Evolutionary conservation across 202 grass and related monocot species (phyloP), one percentile per base, ranked within the genome.

Genomic region (Miscanthus sacchariflorus): DNA sequence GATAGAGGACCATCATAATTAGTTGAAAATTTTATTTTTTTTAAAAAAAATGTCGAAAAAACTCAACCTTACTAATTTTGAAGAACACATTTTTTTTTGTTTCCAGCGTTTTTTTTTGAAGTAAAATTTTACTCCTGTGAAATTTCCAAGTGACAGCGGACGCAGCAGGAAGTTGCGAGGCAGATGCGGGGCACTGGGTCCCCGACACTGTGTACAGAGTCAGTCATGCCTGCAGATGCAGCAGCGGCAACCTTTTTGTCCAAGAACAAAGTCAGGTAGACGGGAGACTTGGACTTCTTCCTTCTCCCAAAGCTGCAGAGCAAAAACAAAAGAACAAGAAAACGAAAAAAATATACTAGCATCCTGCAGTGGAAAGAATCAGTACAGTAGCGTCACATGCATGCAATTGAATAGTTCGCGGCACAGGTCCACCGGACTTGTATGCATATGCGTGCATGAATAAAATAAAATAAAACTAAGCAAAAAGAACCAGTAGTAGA

Each of bases 221-320:
- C 28, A 45, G 45, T 46, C 45, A 46, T 46, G 45, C 45, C 2
- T 12, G 75, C 75, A 56, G 24, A 9, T 80, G 54, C 50, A 86
- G 25, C 50, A 9, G 18, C 7, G 70, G 19, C 50, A 52, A 18
- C 74, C 18, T 48, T 61, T 76, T 0, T 59, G 13, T 72, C 44
- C 84, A 12, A 12, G 85, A 27, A 59, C 89, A 84, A 87, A 87
- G 75, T 91, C 85, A 84, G 9, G 85, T 58, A 48, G 46, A 70
- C 45, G 58, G 68, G 43, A 74, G 89, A 87, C 89, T 87, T 91
- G 44, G 81, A 89, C 67, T 58, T 14, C 46, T 28, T 25, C 9
- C 46, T 28, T 25, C 9, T 39, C 52, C 33, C 79, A 73, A 79
- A 35, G 28, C 2, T 74, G 73, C 73, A 67, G 35, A 56, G 80